Base-by-base conservation (phyloP, 768 basidiomycete genomes). In the Asterophora lycoperdoides region DNA sequence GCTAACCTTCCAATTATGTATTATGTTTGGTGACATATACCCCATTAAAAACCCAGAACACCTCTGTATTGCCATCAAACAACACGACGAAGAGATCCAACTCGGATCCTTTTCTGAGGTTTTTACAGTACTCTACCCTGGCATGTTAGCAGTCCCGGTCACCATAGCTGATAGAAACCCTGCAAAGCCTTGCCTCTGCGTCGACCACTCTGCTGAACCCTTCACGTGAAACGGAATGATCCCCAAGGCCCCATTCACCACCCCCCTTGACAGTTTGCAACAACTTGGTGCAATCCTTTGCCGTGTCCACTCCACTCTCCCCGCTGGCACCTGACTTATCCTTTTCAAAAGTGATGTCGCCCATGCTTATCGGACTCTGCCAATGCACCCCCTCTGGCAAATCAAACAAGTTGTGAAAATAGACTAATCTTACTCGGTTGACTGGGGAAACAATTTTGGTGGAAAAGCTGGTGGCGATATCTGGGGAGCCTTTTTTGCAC, bases 291-390 rank as follows among this genome's bases (percentile, higher is more conserved):
- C 4, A 0, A 10, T 20, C 0, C 29, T 51, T 3, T 10, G 11
- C 4, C 3, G 37, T 7, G 9, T 26, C 2, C 19, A 14, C 4
- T 1, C 23, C 30, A 8, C 2, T 1, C 7, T 6, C 18, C 6
- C 8, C 7, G n/a, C 35, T 28, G 26, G 15, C 1, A 8, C 19
- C 23, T 5, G 18, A 15, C 17, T 29, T 10, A 10, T 29, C 29
- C 29, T 29, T 10, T 29, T 29, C 29, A 29, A 29, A 10, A 29
- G 29, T 10, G 29, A 29, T n/a, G 66, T 76, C 0, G 56, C 60
- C 0, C 49, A 58, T 8, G 73, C 74, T 0, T 74, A 70, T 40
- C 55, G 32, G 8, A 30, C 44, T 7, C 11, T 39, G 0, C 44
- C 44, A 19, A 35, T 44, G 30, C 15, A 39, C 28, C 11, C 37